Evolutionary conservation across 208 protist species (phyloP), one percentile per base, ranked within the genome.

Genomic region (Wallacemonas collosoma): DNA sequence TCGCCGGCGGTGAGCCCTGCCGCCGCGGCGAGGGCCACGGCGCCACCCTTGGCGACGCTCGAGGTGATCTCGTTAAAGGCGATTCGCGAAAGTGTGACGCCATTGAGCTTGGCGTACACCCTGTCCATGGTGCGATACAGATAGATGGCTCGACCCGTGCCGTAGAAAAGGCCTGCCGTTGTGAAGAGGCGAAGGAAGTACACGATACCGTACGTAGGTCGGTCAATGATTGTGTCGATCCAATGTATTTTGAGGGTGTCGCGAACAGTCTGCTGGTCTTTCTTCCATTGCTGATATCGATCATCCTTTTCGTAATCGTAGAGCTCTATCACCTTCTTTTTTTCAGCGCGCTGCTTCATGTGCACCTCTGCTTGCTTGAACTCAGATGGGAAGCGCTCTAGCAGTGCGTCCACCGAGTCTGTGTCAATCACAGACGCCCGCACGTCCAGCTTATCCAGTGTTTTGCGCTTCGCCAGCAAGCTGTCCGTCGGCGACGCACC

Each of bases 111-210:
- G 36, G 90, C 85, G 81, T 95, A 97, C 58, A 87, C 79, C 76
- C 89, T 89, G 77, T 97, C 93, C 87, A 97, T 97, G 40, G 90
- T 94, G 55, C 90, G 93, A 71, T 93, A 94, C 3, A 97, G 80
- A 67, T 93, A 90, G 1, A 74, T 65, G 1, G 85, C 93, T 7
- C 93, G 81, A 3, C 87, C 93, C 5, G 85, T 14, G n/a, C 90
- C 93, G 77, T 95, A 92, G 68, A 85, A 90, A 15, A 93, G 58
- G 0, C 93, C 93, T 0, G 82, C 76, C 14, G 88, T 93, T 12
- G 88, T 94, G 68, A 71, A 84, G 38, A 94, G 68, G 9, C 90
- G 86, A 55, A 88, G 60, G 7, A 85, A 79, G 70, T 92, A 94
- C 17, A 88, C 81, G 45, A 92, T 41, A 14, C 77, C 81, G 12